Evolutionary conservation across 768 basidiomycete species (phyloP), one percentile per base, ranked within the genome.

Genomic region (Leccinum subgranulosum): DNA sequence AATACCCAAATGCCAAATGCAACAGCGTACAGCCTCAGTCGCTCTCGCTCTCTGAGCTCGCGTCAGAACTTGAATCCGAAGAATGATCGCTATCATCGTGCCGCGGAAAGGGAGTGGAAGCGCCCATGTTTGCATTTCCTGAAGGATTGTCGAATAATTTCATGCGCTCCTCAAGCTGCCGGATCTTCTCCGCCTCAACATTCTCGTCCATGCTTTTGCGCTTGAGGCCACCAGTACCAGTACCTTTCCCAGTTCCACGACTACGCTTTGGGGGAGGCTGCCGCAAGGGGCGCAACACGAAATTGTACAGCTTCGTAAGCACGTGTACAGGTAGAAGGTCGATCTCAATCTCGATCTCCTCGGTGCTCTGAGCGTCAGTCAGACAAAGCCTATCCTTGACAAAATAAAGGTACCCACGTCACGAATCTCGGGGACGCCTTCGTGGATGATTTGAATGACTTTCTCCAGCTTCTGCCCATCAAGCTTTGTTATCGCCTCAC

Each of bases 261-360:
- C 75, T 84, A 49, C 89, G 84, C 59, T 85, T 84, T 19, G 81
- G 82, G 43, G 85, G 80, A 9, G 86, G 81, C 46, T 86, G 83
- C 29, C 85, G 84, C 58, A 86, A 71, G 1, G 92, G 92, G 10
- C 90, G 86, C 56, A 96, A 79, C 63, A 98, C 96, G 68, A 92
- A 94, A 75, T 96, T 95, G 79, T 98, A 99, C 28, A 99, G 81
- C 75, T 93, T 92, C 53, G 90, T 89, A 53, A 98, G 84, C 47
- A 97, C 95, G 29, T 82, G 73, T 7, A 90, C 80, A 50, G 97
- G 95, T 31, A 99, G 79, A 41, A 85, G 78, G 69, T 98, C 97
- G 68, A 99, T 98, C 74, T 99, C 97, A 45, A 99, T 84, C 73
- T 99, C 97, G 67, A 99, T 98, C 77, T 99, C 97, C 74, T 98